phyloP scores from a whole-genome alignment of 495 filamentous ascomycete species.

The Penicillium subrubescens region DNA sequence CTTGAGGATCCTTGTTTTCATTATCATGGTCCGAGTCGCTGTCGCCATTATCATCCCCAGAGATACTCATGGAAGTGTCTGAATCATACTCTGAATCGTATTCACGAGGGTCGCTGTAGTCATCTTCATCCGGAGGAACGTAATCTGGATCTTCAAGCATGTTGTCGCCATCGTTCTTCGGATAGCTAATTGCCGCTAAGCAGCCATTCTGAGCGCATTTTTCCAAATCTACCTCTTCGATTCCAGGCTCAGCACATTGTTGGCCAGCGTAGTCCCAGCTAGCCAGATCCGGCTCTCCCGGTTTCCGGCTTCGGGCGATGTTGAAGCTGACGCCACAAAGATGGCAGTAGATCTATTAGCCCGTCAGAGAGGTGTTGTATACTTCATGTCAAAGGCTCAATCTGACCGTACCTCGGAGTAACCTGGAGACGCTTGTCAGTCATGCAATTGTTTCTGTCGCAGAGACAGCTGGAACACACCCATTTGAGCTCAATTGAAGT shows the following conservation, averaged over 20 bases:
- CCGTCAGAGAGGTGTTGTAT: not conserved
- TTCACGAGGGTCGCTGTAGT: not conserved
- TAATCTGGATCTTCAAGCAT: not conserved
- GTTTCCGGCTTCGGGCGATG: constrained; percentile 18
- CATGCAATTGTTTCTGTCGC: not conserved
- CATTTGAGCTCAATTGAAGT: not conserved
- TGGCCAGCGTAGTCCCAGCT: constrained; percentile 13
- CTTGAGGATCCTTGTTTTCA: not conserved
- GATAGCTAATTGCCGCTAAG: not conserved
- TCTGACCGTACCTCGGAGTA: not conserved
- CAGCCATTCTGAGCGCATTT: not conserved
- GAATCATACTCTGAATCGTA: not conserved
- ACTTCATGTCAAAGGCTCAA: not conserved
- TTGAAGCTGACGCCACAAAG: constrained; percentile 36
- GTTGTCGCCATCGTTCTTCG: not conserved
- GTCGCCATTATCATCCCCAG: not conserved
- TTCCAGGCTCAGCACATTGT: constrained; percentile 3
- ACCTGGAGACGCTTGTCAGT: not conserved
- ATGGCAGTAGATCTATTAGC: constrained; percentile 21
- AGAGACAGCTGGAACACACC: not conserved
- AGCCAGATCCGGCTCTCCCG: constrained; percentile 22
- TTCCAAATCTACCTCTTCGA: not conserved
- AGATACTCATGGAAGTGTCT: not conserved
- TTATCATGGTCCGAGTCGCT: not conserved
- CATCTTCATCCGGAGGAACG: not conserved